Conservation (phyloP, 1,284 basidiomycete species). For the Tilletiaria anomala region DNA sequence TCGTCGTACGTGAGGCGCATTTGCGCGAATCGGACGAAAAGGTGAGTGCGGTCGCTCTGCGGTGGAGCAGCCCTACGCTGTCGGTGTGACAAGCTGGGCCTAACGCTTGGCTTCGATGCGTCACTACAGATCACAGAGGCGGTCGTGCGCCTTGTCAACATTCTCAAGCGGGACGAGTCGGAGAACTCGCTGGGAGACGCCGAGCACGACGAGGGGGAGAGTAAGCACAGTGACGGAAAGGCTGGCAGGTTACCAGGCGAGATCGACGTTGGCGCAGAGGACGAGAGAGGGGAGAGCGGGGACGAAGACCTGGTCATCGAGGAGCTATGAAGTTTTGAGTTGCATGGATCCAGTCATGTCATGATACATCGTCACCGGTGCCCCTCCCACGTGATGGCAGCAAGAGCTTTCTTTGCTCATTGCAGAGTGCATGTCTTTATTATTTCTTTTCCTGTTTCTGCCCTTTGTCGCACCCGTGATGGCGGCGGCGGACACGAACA, state of each 20-base stretch:
- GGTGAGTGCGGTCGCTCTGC: constrained; percentile 42
- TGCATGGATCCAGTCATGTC: too few species aligned
- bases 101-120: not conserved
- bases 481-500: too few species aligned
- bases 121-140: constrained; percentile 24
- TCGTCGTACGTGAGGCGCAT: constrained; percentile 68
- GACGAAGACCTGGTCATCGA: not conserved
- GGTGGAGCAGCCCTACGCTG: not conserved
- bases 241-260: too few species aligned
- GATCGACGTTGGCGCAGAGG: not conserved
- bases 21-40: constrained; percentile 64
- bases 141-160: constrained; percentile 34
- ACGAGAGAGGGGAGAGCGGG: not conserved
- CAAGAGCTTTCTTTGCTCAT: too few species aligned
- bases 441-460: too few species aligned
- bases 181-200: constrained; percentile 11
- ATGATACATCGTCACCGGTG: too few species aligned
- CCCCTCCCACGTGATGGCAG: too few species aligned
- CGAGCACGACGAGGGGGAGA: not conserved
- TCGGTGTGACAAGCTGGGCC: not conserved
- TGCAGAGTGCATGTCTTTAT: too few species aligned
- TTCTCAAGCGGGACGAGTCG: constrained; percentile 35
- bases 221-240: not conserved
- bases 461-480: too few species aligned
- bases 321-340: not conserved